phyloP scores from a whole-genome alignment of 495 filamentous ascomycete species.

The Lepidopterella palustris region DNA sequence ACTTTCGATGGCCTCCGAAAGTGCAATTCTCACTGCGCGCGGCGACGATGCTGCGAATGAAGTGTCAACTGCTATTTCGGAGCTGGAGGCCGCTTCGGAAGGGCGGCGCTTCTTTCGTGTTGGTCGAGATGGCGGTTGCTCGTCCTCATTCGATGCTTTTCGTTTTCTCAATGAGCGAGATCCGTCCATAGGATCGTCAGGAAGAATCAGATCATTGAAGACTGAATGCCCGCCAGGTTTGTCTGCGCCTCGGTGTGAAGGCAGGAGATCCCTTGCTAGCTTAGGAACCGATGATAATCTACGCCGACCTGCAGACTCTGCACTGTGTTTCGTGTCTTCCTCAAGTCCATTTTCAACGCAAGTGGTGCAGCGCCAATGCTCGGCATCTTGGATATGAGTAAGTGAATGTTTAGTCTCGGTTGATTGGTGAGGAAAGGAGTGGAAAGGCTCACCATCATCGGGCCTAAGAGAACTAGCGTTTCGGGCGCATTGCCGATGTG shows the following conservation, averaged over 20 bases:
- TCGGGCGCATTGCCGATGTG: slow-evolving; percentile 90
- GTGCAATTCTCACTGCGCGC: slow-evolving; percentile 9
- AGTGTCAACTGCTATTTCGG: slow-evolving; percentile 4
- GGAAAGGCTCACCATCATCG: slow-evolving; percentile 54
- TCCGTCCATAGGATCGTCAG: slow-evolving; percentile 78
- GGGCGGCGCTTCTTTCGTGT: slow-evolving; percentile 34
- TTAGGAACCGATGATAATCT: slow-evolving; percentile 38
- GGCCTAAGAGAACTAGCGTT: slow-evolving; percentile 63
- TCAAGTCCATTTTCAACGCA: slow-evolving; percentile 62
- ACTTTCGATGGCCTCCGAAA: slow-evolving; percentile 23
- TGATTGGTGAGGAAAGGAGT: background rate
- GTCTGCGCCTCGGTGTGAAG: slow-evolving; percentile 58
- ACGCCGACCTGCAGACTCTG: slow-evolving; percentile 31
- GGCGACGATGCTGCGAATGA: slow-evolving; percentile 22
- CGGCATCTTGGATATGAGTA: slow-evolving; percentile 43
- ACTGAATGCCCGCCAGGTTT: slow-evolving; percentile 80
- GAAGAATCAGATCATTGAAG: slow-evolving; percentile 71
- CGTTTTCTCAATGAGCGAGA: slow-evolving; percentile 82
- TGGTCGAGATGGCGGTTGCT: slow-evolving; percentile 31
- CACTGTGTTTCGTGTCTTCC: slow-evolving; percentile 37
- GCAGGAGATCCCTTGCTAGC: slow-evolving; percentile 64
- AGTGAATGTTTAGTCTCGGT: slow-evolving; percentile 5
- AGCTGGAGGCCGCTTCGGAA: slow-evolving; percentile 16
- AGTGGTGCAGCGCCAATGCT: slow-evolving; percentile 71
- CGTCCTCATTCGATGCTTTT: slow-evolving; percentile 58